These are phyloP conservation scores for Cryptosporidium tyzzeri DNA, from an alignment of 169 alveolate species.

Conservation along the genomic window DNA sequence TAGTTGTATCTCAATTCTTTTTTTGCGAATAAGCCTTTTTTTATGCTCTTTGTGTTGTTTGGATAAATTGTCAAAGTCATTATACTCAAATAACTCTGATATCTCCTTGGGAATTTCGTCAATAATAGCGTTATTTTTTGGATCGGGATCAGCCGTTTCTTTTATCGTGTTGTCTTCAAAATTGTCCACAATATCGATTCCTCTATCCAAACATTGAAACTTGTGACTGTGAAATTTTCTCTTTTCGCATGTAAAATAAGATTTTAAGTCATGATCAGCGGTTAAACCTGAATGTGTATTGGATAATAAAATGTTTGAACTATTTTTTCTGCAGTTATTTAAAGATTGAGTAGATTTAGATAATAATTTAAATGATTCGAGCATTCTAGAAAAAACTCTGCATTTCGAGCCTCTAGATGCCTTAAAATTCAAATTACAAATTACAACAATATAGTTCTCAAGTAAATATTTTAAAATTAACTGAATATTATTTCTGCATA, in stretches of 20 bases:
- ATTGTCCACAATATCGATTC: background rate
- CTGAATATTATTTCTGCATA: constrained; percentile 65
- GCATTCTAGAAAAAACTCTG: constrained; percentile 61
- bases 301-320: background rate
- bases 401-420: constrained; percentile 48
- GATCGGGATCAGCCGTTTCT: background rate
- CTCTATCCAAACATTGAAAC: background rate
- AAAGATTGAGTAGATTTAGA: background rate
- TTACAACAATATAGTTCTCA: constrained; percentile 30
- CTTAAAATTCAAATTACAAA: constrained; percentile 12
- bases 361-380: constrained; percentile 25
- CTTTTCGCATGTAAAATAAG: background rate
- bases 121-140: background rate
- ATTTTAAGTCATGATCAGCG: background rate
- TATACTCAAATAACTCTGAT: background rate
- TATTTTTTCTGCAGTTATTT: background rate
- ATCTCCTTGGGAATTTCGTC: background rate
- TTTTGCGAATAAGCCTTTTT: background rate
- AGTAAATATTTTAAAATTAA: constrained; percentile 23
- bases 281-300: background rate
- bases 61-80: background rate
- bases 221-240: background rate
- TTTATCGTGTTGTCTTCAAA: background rate
- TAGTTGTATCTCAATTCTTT: background rate
- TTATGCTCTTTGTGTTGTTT: background rate